phyloP scores from a whole-genome alignment of 371 early-diverging fungal genomes.

The Mucor circinelloides region DNA sequence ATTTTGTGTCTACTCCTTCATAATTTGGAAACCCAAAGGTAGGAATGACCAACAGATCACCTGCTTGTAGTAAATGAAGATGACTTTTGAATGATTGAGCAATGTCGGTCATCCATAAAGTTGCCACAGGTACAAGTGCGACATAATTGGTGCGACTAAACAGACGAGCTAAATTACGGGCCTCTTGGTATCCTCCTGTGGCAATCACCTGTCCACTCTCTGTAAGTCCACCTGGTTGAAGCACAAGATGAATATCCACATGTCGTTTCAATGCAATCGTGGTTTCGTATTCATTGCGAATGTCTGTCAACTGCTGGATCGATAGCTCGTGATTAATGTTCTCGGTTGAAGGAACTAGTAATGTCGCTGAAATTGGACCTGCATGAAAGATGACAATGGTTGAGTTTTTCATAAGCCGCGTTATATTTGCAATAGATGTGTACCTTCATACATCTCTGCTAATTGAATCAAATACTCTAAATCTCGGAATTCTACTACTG shows the following conservation, averaged over 20 bases:
- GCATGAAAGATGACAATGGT: neutral
- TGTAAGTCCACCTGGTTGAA: constrained; percentile 33
- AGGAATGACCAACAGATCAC: constrained; percentile 41
- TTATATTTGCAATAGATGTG: neutral
- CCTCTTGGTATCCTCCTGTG: constrained; percentile 35
- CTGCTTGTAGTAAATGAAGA: constrained; percentile 18
- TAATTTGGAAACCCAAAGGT: constrained; percentile 37
- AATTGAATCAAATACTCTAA: constrained; percentile 23
- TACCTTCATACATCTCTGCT: constrained; percentile 40
- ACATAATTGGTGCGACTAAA: constrained; percentile 58
- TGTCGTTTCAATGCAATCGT: constrained; percentile 40
- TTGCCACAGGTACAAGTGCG: constrained; percentile 41
- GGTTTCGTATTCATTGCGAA: constrained; percentile 45
- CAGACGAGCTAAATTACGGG: constrained; percentile 59
- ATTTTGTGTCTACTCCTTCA: constrained; percentile 6
- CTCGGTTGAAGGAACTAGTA: constrained; percentile 39
- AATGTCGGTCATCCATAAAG: constrained; percentile 29
- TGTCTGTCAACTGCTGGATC: constrained; percentile 25
- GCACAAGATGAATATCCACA: constrained; percentile 58
- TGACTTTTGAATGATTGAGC: constrained; percentile 17
- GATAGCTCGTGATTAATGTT: constrained; percentile 15
- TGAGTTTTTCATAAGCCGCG: neutral
- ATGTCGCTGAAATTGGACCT: constrained; percentile 60
- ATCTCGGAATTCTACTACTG: constrained; percentile 32
- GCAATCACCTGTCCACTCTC: constrained; percentile 23